Percentiles rank a stretch among this genome's conserved stretches.
phyloP scores from a whole-genome alignment of 2,329 filamentous ascomycete species.

The Penicillium sp. region DNA sequence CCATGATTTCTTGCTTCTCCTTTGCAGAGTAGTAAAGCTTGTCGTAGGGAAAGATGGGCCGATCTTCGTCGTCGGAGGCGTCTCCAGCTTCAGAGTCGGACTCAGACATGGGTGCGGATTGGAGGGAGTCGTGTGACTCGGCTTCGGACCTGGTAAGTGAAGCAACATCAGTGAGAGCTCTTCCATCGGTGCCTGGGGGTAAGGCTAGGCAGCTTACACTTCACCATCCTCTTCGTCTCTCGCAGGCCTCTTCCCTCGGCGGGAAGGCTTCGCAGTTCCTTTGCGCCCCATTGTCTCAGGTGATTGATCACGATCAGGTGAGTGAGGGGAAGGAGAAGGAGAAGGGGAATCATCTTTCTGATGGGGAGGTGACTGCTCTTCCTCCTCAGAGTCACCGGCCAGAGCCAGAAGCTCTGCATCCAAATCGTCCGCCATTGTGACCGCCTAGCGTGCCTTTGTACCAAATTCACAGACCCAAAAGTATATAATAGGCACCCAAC shows the following conservation, averaged over 20 bases:
- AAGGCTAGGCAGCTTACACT: slow-evolving; percentile 65
- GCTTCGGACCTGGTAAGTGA: slow-evolving; percentile 65
- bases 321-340: slow-evolving; percentile 57
- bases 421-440: slow-evolving; percentile 76
- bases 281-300: slow-evolving; percentile 55
- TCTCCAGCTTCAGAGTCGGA: slow-evolving; percentile 78
- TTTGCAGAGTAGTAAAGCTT: slow-evolving; percentile 77
- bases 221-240: slow-evolving; percentile 80
- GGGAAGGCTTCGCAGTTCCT: slow-evolving; percentile 48
- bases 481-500: slow-evolving; percentile 3
- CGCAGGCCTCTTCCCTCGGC: slow-evolving; percentile 54
- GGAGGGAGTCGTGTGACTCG: slow-evolving; percentile 72
- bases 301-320: slow-evolving; percentile 46
- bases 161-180: slow-evolving; percentile 20
- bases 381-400: slow-evolving; percentile 70
- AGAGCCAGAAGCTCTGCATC: slow-evolving; percentile 94
- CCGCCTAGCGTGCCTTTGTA: slow-evolving; percentile 16
- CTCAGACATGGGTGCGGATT: slow-evolving; percentile 88
- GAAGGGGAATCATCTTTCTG: slow-evolving; percentile 62
- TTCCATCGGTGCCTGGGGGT: slow-evolving; percentile 9
- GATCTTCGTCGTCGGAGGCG: slow-evolving; percentile 54
- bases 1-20: slow-evolving; percentile 80
- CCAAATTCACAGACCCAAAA: background rate
- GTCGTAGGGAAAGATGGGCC: slow-evolving; percentile 78
- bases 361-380: slow-evolving; percentile 60